phyloP scores from a whole-genome alignment of 345 rosid species.

The Gossypium raimondii region DNA sequence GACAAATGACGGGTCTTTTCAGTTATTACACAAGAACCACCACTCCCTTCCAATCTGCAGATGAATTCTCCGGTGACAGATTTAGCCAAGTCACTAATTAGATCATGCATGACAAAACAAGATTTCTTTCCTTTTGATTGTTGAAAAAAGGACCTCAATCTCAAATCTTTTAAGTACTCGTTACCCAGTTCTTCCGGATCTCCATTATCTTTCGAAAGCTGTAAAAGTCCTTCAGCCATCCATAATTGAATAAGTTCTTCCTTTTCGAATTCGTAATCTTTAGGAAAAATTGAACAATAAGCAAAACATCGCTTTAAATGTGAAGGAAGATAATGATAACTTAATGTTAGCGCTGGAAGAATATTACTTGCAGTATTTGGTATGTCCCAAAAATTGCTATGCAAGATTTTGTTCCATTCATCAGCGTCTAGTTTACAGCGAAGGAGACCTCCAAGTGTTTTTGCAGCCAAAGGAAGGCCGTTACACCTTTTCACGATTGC shows the following conservation, averaged over 20 bases:
- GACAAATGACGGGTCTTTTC: too few species aligned
- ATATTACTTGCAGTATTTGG: not conserved
- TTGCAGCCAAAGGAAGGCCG: conserved; percentile 26
- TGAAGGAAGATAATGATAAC: conserved; percentile 27
- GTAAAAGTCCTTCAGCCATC: conserved; percentile 23
- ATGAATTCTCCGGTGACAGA: too few species aligned
- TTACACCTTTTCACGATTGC: conserved; percentile 13
- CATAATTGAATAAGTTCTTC: conserved; percentile 17
- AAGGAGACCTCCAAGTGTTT: conserved; percentile 12
- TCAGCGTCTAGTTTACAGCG: not conserved
- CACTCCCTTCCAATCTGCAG: too few species aligned
- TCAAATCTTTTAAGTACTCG: not conserved
- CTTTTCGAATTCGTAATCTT: conserved; percentile 13
- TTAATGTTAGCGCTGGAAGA: not conserved
- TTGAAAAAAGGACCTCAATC: conserved; percentile 12
- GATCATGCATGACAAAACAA: conserved; percentile 13
- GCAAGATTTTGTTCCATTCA: conserved; percentile 19
- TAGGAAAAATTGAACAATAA: conserved; percentile 26
- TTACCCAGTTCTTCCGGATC: not conserved
- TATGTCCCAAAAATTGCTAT: conserved; percentile 18
- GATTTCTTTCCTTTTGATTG: not conserved
- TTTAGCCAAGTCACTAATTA: not conserved
- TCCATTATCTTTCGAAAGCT: too few species aligned
- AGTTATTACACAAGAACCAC: too few species aligned
- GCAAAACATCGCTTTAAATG: conserved; percentile 23